Base-by-base conservation (phyloP, 106 monocot genomes). In the Vanilla planifolia region DNA sequence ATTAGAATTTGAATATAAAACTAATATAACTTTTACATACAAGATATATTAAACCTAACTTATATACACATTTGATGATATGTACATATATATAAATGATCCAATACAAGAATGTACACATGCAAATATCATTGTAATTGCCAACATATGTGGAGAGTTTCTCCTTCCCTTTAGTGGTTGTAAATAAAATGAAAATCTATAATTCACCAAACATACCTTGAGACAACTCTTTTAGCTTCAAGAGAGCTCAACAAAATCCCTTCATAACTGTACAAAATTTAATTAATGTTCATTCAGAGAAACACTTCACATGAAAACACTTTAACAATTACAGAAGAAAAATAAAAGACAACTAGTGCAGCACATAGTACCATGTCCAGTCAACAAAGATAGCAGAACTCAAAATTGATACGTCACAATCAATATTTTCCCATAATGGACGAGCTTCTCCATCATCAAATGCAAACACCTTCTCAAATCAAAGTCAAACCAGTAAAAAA, bases 231-330 rank as follows among this genome's bases (percentile, higher is more conserved):
- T 77, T 77, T 78, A 26, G 81, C 73, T 73, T 91, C 96, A 51
- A 91, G 81, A 62, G 96, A 96, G 33, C 71, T 88, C 47, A 85
- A 44, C 24, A 96, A 67, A 30, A 96, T 59, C 51, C 84, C 96
- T 67, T 96, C 79, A 68, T 77, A 96, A 27, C 96, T 96, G 79
- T 33, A 0, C 64, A 72, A 58, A 64, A n/a, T n/a, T n/a, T n/a
- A n/a, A n/a, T n/a, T n/a, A n/a, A n/a, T n/a, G n/a, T n/a, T n/a
- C n/a, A n/a, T n/a, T n/a, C n/a, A n/a, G n/a, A n/a, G n/a, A n/a
- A n/a, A n/a, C n/a, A n/a, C n/a, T n/a, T n/a, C n/a, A n/a, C n/a
- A n/a, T n/a, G n/a, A 60, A 19, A 43, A 48, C 0, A 66, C 2
- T 27, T 37, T 11, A 50, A 33, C 32, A 34, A 55, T 22, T 23